phyloP scores from a whole-genome alignment of 129 eudicot species.

The Pulicaria dysenterica region DNA sequence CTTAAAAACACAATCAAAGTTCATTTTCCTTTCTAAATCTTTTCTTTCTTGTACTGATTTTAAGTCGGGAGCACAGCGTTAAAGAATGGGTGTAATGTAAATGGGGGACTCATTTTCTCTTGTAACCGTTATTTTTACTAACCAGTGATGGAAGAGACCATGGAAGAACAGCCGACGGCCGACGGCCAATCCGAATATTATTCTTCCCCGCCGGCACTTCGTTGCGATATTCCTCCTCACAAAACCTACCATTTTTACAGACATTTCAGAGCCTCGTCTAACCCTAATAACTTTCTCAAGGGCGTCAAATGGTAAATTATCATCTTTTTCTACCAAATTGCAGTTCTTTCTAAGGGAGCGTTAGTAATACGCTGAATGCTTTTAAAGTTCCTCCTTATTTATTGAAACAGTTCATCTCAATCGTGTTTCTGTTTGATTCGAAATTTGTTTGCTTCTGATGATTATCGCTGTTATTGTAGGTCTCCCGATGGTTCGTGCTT shows the following conservation, averaged over 20 bases:
- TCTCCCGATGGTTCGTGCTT: slow-evolving; percentile 97
- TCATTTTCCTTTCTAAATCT: too few relatives aligned
- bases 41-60: too few relatives aligned
- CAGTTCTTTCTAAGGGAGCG: too few relatives aligned
- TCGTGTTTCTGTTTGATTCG: not conserved
- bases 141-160: slow-evolving; percentile 27
- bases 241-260: slow-evolving; percentile 66
- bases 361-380: too few relatives aligned
- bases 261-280: slow-evolving; percentile 59
- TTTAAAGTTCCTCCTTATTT: too few relatives aligned
- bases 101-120: too few relatives aligned
- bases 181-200: slow-evolving; percentile 18
- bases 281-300: slow-evolving; percentile 83
- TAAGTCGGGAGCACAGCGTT: too few relatives aligned
- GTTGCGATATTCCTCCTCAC: slow-evolving; percentile 59
- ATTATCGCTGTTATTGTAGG: slow-evolving; percentile 45
- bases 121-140: too few relatives aligned
- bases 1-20: too few relatives aligned
- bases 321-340: not conserved
- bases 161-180: slow-evolving; percentile 32
- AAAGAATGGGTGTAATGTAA: too few relatives aligned
- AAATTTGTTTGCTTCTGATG: not conserved
- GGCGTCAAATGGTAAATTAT: slow-evolving; percentile 66
- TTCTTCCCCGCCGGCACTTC: slow-evolving; percentile 62
- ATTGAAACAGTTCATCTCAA: not conserved